Evolutionary conservation across 148 eudicot species (phyloP).

Genomic region (Fagopyrum esculentum): DNA sequence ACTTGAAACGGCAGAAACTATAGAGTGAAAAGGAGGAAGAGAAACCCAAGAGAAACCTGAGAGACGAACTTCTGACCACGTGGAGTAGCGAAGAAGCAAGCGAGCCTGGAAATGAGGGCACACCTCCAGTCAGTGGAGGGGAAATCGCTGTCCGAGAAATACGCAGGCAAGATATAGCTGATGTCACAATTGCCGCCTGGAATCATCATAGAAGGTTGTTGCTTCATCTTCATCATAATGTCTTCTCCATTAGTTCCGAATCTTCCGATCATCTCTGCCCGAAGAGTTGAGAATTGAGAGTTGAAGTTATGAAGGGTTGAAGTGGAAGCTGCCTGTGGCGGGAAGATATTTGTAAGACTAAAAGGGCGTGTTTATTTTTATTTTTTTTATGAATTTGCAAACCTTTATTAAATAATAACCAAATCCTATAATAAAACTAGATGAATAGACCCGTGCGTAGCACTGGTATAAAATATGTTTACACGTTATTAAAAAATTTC

Average conservation of each 20-base stretch:
- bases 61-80: slow-evolving; percentile 38
- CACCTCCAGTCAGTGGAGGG: slow-evolving; percentile 32
- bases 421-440: no score
- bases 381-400: no score
- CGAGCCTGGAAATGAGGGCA: slow-evolving; percentile 47
- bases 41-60: slow-evolving; percentile 36
- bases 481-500: no score
- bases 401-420: no score
- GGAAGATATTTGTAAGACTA: neutral
- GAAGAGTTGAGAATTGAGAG: neutral
- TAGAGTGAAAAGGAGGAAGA: neutral
- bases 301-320: neutral
- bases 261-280: slow-evolving; percentile 14
- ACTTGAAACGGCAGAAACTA: neutral
- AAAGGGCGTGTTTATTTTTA: no score
- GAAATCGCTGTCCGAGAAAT: slow-evolving; percentile 54
- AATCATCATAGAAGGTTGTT: slow-evolving; percentile 7
- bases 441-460: no score
- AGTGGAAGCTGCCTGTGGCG: neutral
- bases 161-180: slow-evolving; percentile 33
- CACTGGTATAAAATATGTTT: no score
- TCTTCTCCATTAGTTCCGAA: slow-evolving; percentile 18
- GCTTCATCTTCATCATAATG: slow-evolving; percentile 21
- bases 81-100: slow-evolving; percentile 57
- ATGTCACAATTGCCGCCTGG: slow-evolving; percentile 22